Base-by-base conservation (phyloP, 1,284 basidiomycete genomes). In the Polyporus tsugae region DNA sequence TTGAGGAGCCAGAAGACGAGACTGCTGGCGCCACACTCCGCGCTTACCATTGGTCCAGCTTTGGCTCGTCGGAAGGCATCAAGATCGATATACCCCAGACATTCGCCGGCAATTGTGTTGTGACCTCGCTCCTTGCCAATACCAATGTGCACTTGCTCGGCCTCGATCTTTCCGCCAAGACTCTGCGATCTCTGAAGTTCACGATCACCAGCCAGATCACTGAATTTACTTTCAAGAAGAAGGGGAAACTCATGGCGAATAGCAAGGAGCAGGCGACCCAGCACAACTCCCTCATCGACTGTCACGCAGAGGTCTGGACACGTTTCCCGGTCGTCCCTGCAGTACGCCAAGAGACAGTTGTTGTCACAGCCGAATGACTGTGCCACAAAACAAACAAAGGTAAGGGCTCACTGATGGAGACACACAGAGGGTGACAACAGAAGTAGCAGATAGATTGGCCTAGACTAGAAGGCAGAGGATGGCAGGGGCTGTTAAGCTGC, bases 301-400 rank as follows among this genome's bases (percentile, higher is more conserved):
- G 87, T 63, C 84, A 88, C 65, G 74, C 82, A 0, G 88, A 90
- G 19, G 84, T 89, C 55, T 90, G 89, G 89, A 86, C 83, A 3
- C 85, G 88, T 2, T 90, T 88, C 73, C 89, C 89, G 0, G 88
- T 90, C 10, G 72, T 87, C 0, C 81, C 89, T 1, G 87, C 87
- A 0, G 82, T 91, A 39, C 82, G 81, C 49, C 81, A 86, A 4
- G 80, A 84, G 44, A 85, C 84, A 0, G 82, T 85, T n/a, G 78
- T 80, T 0, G 79, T 79, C 2, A 71, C 74, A n/a, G n/a, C n/a
- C n/a, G n/a, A n/a, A n/a, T n/a, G n/a, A n/a, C n/a, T n/a, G n/a
- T n/a, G n/a, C n/a, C n/a, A n/a, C n/a, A n/a, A n/a, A n/a, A n/a
- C n/a, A n/a, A n/a, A n/a, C n/a, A n/a, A n/a, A n/a, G n/a, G n/a